Conservation (phyloP, 169 alveolate genomes). For the Plasmodium coatneyi region DNA sequence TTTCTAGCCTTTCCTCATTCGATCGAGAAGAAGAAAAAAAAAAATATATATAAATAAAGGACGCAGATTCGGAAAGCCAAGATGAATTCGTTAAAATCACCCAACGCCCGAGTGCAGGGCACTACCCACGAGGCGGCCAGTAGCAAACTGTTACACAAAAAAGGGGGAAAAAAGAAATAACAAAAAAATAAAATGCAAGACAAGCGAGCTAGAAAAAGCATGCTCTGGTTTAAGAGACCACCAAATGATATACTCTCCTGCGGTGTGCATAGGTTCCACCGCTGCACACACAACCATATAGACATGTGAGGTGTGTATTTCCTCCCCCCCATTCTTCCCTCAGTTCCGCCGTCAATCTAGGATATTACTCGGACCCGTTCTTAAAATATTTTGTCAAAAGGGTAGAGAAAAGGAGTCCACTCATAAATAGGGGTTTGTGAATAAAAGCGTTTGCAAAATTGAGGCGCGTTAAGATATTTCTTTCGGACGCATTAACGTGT, state of each 20-base stretch:
- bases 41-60: neutral
- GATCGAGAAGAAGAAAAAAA: neutral
- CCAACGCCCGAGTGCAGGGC: slow-evolving; percentile 45
- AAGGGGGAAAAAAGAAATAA: neutral
- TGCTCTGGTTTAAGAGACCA: neutral
- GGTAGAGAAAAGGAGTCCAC: slow-evolving; percentile 54
- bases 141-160: slow-evolving; percentile 71
- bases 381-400: slow-evolving; percentile 63
- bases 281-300: neutral
- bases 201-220: neutral
- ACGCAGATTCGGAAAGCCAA: neutral
- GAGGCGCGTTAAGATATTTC: neutral
- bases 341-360: slow-evolving; percentile 75
- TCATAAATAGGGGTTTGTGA: slow-evolving; percentile 74
- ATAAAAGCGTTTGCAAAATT: neutral
- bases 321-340: neutral
- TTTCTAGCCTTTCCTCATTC: neutral
- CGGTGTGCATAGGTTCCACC: neutral
- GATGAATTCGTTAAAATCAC: slow-evolving; percentile 15
- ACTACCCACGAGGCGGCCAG: slow-evolving; percentile 78
- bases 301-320: neutral
- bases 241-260: neutral
- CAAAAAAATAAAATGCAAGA: neutral
- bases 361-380: slow-evolving; percentile 70
- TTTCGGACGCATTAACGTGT: neutral